Conservation (phyloP, 1,284 basidiomycete genomes). For the Naganishia albida region DNA sequence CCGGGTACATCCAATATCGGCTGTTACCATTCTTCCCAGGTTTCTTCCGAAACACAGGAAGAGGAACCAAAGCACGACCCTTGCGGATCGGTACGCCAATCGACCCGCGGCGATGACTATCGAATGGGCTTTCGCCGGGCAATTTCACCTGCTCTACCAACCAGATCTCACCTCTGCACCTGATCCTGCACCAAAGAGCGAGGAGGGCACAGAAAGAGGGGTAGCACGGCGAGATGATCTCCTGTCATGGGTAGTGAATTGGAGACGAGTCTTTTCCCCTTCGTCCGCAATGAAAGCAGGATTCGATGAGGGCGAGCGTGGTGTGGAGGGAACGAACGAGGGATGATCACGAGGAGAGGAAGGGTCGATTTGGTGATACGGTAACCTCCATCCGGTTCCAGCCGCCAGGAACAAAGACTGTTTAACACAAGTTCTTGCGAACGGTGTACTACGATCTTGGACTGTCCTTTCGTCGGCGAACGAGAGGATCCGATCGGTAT, state of each 20-base stretch:
- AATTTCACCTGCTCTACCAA: slow-evolving; percentile 9
- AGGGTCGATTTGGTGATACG: slow-evolving; percentile 3
- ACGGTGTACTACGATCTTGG: neutral
- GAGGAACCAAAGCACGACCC: slow-evolving; percentile 20
- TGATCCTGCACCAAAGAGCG: neutral
- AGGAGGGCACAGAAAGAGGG: slow-evolving; percentile 6
- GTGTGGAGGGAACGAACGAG: neutral
- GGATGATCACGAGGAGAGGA: neutral
- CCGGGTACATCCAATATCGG: slow-evolving; percentile 22
- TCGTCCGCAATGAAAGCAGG: neutral
- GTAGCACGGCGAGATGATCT: slow-evolving; percentile 24
- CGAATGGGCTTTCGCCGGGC: slow-evolving; percentile 28
- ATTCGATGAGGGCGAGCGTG: slow-evolving; percentile 7
- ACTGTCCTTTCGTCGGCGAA: slow-evolving; percentile 10
- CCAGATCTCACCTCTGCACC: slow-evolving; percentile 1
- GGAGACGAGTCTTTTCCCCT: slow-evolving; percentile 9
- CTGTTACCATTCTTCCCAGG: neutral
- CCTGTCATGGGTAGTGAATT: slow-evolving; percentile 7
- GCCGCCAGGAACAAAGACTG: neutral
- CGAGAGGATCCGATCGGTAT: slow-evolving; percentile 23
- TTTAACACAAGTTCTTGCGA: neutral
- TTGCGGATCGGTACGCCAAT: slow-evolving; percentile 8
- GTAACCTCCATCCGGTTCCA: slow-evolving; percentile 29
- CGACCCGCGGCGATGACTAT: slow-evolving; percentile 27
- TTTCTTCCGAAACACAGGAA: neutral